Percentiles rank a stretch among this genome's conserved stretches.
These are phyloP conservation scores for Termitomyces eurrhizus DNA, from an alignment of 768 basidiomycete species.

Conservation along the genomic window DNA sequence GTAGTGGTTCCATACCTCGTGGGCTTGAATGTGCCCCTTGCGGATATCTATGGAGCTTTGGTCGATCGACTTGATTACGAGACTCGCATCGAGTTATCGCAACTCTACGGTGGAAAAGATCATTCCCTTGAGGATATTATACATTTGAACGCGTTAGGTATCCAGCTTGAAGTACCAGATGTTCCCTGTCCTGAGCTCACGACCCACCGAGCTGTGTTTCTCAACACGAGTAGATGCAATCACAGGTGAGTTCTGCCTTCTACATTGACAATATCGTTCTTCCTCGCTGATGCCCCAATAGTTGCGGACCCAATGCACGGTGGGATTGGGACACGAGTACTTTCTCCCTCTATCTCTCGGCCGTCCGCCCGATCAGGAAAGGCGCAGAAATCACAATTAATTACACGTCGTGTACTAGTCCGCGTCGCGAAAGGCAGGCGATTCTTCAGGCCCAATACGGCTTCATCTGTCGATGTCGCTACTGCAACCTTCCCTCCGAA, in stretches of 20 bases:
- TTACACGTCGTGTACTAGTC: slow-evolving; percentile 24
- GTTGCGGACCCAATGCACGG: slow-evolving; percentile 37
- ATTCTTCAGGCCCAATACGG: slow-evolving; percentile 22
- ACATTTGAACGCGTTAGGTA: slow-evolving; percentile 28
- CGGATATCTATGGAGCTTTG: slow-evolving; percentile 29
- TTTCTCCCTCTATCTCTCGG: slow-evolving; percentile 29
- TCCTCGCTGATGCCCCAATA: slow-evolving; percentile 8
- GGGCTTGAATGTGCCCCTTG: slow-evolving; percentile 22
- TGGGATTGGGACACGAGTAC: slow-evolving; percentile 32
- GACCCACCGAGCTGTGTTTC: slow-evolving; percentile 32
- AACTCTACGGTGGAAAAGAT: slow-evolving; percentile 8
- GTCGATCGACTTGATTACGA: slow-evolving; percentile 24
- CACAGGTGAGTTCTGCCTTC: slow-evolving; percentile 32
- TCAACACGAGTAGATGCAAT: slow-evolving; percentile 32
- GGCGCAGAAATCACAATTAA: slow-evolving; percentile 37
- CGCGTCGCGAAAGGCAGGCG: slow-evolving; percentile 19
- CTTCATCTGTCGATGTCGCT: slow-evolving; percentile 30
- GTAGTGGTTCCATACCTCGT: slow-evolving; percentile 34
- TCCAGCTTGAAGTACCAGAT: slow-evolving; percentile 26
- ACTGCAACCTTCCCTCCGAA: slow-evolving; percentile 19
- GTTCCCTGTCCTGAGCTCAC: slow-evolving; percentile 20
- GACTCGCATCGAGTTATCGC: slow-evolving; percentile 21
- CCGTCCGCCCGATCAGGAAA: slow-evolving; percentile 28
- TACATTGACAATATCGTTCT: neutral
- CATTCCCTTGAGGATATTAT: slow-evolving; percentile 24